These are phyloP conservation scores for Pyrus hybrid DNA, from an alignment of 331 rosid genomes.

Conservation along the genomic window DNA sequence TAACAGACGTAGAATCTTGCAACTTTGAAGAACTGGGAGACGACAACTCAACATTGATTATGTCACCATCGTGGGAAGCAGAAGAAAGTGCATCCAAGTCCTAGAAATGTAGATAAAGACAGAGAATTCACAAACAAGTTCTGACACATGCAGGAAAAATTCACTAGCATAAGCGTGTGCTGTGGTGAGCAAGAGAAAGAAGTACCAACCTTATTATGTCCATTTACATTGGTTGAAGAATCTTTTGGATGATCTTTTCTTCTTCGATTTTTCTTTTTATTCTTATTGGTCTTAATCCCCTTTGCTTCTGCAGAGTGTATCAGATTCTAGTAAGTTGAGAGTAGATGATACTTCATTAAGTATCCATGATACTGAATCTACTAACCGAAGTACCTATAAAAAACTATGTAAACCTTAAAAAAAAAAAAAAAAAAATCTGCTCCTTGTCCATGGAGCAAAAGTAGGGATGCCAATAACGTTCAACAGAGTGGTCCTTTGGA, in stretches of 20 bases:
- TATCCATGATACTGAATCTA: not conserved
- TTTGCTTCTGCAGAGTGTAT: constrained; percentile 52
- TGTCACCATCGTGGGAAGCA: constrained; percentile 32
- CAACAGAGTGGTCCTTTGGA: not conserved
- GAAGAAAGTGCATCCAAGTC: constrained; percentile 42
- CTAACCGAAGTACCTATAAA: not conserved
- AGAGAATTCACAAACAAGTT: not conserved
- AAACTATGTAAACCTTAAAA: not conserved
- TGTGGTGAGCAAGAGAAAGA: not conserved
- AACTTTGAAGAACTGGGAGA: constrained; percentile 48
- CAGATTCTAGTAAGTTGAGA: constrained; percentile 4
- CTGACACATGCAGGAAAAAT: not conserved
- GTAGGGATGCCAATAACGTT: not conserved
- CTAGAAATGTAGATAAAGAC: constrained; percentile 24
- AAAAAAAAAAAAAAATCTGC: not conserved
- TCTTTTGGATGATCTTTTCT: constrained; percentile 58
- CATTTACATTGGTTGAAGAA: constrained; percentile 35
- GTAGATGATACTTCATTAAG: not conserved
- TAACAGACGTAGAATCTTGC: constrained; percentile 30
- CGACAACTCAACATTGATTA: constrained; percentile 19
- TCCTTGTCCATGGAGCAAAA: not conserved
- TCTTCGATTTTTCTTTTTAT: constrained; percentile 76
- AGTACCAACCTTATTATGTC: constrained; percentile 45
- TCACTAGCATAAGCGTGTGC: not conserved
- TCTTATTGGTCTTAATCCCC: constrained; percentile 49